Conservation (phyloP, 805 yeast species). For the Myxozyma melibiosi region DNA sequence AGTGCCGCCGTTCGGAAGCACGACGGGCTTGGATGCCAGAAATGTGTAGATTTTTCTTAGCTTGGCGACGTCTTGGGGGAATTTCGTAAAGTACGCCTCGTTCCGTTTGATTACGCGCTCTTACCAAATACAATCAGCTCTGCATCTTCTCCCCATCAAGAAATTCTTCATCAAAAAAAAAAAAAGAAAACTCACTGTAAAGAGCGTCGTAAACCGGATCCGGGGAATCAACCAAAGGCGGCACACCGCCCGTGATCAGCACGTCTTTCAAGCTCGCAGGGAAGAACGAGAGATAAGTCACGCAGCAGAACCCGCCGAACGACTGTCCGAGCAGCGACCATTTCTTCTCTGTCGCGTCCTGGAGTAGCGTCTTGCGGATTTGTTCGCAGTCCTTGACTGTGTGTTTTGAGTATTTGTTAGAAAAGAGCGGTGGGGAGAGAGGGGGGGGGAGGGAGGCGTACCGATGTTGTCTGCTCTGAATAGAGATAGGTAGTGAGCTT, state of each 20-base stretch:
- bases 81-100: constrained; percentile 51
- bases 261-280: constrained; percentile 36
- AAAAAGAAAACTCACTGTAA: constrained; percentile 38
- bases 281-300: constrained; percentile 52
- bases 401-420: no score
- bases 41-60: constrained; percentile 38
- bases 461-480: constrained; percentile 53
- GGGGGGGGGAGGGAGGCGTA: background rate
- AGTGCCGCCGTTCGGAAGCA: constrained; percentile 55
- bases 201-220: constrained; percentile 56
- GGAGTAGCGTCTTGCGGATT: constrained; percentile 47
- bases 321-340: constrained; percentile 62
- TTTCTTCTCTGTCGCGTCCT: constrained; percentile 40
- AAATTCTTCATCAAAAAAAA: background rate
- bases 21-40: constrained; percentile 38
- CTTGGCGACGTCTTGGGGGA: constrained; percentile 50
- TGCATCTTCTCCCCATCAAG: no score
- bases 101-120: constrained; percentile 51
- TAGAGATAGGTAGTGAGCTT: constrained; percentile 47
- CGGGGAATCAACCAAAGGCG: constrained; percentile 51
- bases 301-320: constrained; percentile 54
- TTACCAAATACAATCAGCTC: no score
- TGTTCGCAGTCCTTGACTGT: constrained; percentile 50
- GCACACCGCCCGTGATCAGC: constrained; percentile 60
- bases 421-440: background rate